Evolutionary conservation across 108 stramenopile species (phyloP).

Genomic region (Cyclotella sp.): DNA sequence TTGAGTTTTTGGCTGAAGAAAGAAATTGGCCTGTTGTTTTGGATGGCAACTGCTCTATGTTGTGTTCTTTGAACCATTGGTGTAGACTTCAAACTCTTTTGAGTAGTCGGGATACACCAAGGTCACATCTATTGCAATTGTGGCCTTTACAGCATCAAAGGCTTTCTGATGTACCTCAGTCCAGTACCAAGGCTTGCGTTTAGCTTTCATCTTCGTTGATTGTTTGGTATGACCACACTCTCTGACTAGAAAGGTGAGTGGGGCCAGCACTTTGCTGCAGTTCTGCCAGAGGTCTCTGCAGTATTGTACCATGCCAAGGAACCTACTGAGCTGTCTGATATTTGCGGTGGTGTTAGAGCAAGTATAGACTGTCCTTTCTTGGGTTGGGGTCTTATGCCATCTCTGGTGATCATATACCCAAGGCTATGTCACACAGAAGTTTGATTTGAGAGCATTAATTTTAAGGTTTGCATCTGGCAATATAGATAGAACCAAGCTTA

Average conservation of each 20-base stretch:
- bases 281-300: neutral
- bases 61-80: neutral
- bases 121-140: neutral
- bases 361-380: neutral
- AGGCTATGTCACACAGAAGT: too few relatives aligned
- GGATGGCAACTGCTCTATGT: neutral
- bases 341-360: neutral
- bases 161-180: too few relatives aligned
- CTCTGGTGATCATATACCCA: neutral
- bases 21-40: slow-evolving; percentile 1
- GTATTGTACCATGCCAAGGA: neutral
- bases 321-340: neutral
- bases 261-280: neutral
- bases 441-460: too few relatives aligned
- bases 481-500: too few relatives aligned
- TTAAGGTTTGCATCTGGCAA: too few relatives aligned
- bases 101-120: neutral
- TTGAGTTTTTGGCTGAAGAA: neutral
- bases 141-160: too few relatives aligned
- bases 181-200: neutral
- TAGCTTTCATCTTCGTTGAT: too few relatives aligned
- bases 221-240: neutral
- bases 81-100: neutral
- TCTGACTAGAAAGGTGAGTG: neutral
- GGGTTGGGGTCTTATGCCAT: neutral